Evolutionary conservation across 495 filamentous ascomycete genomes (phyloP).

Genomic region (Apiosordaria backusii): DNA sequence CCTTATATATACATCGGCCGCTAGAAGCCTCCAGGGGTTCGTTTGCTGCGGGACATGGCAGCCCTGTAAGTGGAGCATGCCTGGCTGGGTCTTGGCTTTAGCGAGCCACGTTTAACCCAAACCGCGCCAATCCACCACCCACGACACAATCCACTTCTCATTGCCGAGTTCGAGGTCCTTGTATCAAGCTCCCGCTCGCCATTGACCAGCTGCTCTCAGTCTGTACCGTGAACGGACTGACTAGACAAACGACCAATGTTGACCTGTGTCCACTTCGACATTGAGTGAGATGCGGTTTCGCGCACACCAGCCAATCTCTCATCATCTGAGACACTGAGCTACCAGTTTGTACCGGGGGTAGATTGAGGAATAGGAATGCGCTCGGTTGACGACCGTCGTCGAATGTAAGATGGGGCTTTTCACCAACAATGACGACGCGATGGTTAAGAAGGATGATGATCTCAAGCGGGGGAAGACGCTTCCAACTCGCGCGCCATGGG

Average conservation of each 20-base stretch:
- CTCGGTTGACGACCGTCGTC: background rate
- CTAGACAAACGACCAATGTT: background rate
- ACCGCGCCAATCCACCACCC: background rate
- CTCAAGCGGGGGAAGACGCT: constrained; percentile 35
- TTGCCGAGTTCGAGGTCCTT: background rate
- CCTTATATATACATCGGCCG: too few relatives aligned
- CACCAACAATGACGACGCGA: constrained; percentile 42
- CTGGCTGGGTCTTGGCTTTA: background rate
- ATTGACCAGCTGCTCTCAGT: too few relatives aligned
- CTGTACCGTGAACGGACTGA: too few relatives aligned
- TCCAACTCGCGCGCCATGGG: constrained; percentile 32
- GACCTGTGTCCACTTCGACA: background rate
- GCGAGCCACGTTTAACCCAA: background rate
- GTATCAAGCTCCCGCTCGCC: background rate
- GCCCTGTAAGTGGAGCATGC: background rate
- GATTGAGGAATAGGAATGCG: background rate
- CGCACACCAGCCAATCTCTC: background rate
- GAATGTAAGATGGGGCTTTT: constrained; percentile 39
- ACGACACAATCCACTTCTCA: background rate
- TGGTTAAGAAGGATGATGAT: constrained; percentile 52
- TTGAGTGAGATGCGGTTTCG: constrained; percentile 6
- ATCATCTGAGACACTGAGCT: background rate
- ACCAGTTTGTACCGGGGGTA: background rate
- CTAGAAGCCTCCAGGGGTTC: background rate
- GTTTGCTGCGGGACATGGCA: background rate